phyloP scores from a whole-genome alignment of 495 filamentous ascomycete genomes.

The Neurospora discreta region DNA sequence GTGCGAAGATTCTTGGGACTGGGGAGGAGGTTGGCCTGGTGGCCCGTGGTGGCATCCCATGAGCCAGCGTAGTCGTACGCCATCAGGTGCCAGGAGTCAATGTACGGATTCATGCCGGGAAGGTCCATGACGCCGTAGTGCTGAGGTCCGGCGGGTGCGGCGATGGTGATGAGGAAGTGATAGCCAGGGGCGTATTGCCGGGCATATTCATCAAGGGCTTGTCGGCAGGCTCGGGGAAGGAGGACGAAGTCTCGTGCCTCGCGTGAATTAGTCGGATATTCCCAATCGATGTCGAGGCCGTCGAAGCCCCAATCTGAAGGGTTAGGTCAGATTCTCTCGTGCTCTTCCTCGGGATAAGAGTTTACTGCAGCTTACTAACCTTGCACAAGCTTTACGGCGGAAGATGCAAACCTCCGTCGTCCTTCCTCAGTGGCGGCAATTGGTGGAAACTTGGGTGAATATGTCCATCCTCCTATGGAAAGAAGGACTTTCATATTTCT shows the following conservation, averaged over 20 bases:
- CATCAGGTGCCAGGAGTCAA: slow-evolving; percentile 87
- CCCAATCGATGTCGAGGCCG: slow-evolving; percentile 52
- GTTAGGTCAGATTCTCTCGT: not conserved
- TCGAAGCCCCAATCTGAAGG: slow-evolving; percentile 44
- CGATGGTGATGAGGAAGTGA: slow-evolving; percentile 68
- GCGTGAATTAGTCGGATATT: slow-evolving; percentile 43
- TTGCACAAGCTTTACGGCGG: slow-evolving; percentile 54
- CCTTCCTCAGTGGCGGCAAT: slow-evolving; percentile 48
- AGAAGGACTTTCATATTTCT: slow-evolving; percentile 73
- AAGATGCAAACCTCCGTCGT: slow-evolving; percentile 49
- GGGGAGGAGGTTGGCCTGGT: slow-evolving; percentile 64
- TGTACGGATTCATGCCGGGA: slow-evolving; percentile 53
- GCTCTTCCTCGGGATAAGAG: not conserved
- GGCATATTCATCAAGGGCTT: slow-evolving; percentile 55
- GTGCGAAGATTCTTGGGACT: slow-evolving; percentile 34
- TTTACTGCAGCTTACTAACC: not conserved
- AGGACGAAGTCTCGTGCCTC: slow-evolving; percentile 62
- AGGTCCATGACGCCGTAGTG: slow-evolving; percentile 64
- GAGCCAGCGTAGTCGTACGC: slow-evolving; percentile 63
- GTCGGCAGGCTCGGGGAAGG: slow-evolving; percentile 54
- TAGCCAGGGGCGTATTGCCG: slow-evolving; percentile 33
- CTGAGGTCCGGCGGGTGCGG: slow-evolving; percentile 44
- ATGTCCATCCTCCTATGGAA: slow-evolving; percentile 86
- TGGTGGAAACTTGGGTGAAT: slow-evolving; percentile 65
- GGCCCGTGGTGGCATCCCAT: slow-evolving; percentile 58